Base-by-base conservation (phyloP, 352 stramenopile species). In the Blastocystis sp. region DNA sequence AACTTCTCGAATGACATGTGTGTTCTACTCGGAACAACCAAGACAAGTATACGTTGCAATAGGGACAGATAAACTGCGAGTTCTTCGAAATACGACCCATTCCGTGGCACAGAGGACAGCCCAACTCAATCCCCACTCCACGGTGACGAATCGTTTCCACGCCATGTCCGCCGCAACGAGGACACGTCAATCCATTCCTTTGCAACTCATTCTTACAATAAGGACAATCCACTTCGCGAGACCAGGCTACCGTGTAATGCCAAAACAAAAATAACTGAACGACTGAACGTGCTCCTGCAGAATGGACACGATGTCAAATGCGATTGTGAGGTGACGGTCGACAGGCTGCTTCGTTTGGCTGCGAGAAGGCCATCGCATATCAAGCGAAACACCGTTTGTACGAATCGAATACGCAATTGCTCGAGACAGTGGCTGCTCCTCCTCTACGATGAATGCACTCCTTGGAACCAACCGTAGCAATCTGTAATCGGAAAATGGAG, bases 181-280 rank as follows among this genome's bases (percentile, higher is more conserved):
- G 73, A 68, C 73, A 85, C 13, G 53, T 26, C 30, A n/a, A 55
- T 11, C 54, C n/a, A 34, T 66, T 20, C 16, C 11, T 7, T 6
- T 55, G 26, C 30, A 18, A 30, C 11, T n/a, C 24, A 24, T 26
- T 8, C 20, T 34, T 39, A 37, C 73, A 85, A n/a, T 66, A 26
- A 30, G 73, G 73, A 68, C 73, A 85, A 8, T 85, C 73, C 20
- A 85, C 47, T n/a, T 50, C 54, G 3, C 73, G 18, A 6, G 73
- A 85, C 73, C 73, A 85, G 8, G 73, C 73, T 85, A 85, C 45
- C 37, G 8, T 68, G 18, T 69, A 37, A 43, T n/a, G 4, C 0
- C 26, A 43, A 11, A 7, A 45, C 13, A 4, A 26, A n/a, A 5
- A 6, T 13, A 45, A 85, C 73, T 85, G 34, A 85, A 85, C 11